Evolutionary conservation across 2,329 filamentous ascomycete genomes (phyloP).

Genomic region (Exutisphaerella laricina): DNA sequence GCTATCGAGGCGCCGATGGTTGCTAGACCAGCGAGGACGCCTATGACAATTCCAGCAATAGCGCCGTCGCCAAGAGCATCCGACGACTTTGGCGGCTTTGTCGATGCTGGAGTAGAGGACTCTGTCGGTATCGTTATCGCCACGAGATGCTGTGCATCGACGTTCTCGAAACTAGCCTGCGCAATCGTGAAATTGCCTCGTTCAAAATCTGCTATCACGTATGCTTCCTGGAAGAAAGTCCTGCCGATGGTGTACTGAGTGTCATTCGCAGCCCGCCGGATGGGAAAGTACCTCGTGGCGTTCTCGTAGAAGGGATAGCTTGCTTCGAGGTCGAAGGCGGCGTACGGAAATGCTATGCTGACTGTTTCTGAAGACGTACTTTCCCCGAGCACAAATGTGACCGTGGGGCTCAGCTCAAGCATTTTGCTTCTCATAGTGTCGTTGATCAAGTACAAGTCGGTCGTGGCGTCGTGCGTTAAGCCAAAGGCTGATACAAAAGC

Average conservation of each 20-base stretch:
- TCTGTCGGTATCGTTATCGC: slow-evolving; percentile 3
- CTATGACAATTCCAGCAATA: slow-evolving; percentile 90
- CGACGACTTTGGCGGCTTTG: neutral
- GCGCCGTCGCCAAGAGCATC: slow-evolving; percentile 66
- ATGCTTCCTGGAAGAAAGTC: slow-evolving; percentile 27
- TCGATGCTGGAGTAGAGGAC: neutral
- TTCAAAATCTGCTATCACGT: slow-evolving; percentile 27
- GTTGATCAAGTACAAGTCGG: slow-evolving; percentile 37
- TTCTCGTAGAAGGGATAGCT: slow-evolving; percentile 30
- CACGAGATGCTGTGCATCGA: slow-evolving; percentile 4
- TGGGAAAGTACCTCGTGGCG: slow-evolving; percentile 21
- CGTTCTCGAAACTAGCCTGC: slow-evolving; percentile 16
- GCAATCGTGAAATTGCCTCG: slow-evolving; percentile 22
- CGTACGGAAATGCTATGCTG: slow-evolving; percentile 36
- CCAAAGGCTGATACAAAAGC: slow-evolving; percentile 35
- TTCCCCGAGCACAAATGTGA: slow-evolving; percentile 33
- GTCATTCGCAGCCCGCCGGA: slow-evolving; percentile 20
- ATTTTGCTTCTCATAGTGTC: slow-evolving; percentile 32
- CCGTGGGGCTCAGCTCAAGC: slow-evolving; percentile 29
- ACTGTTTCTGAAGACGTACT: slow-evolving; percentile 10
- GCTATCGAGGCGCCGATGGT: slow-evolving; percentile 46
- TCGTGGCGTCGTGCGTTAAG: slow-evolving; percentile 33
- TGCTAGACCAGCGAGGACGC: slow-evolving; percentile 64
- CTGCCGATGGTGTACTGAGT: slow-evolving; percentile 27
- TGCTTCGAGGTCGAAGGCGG: slow-evolving; percentile 34